Conservation (phyloP, 2,329 filamentous ascomycete genomes). For the Moelleriella libera region DNA sequence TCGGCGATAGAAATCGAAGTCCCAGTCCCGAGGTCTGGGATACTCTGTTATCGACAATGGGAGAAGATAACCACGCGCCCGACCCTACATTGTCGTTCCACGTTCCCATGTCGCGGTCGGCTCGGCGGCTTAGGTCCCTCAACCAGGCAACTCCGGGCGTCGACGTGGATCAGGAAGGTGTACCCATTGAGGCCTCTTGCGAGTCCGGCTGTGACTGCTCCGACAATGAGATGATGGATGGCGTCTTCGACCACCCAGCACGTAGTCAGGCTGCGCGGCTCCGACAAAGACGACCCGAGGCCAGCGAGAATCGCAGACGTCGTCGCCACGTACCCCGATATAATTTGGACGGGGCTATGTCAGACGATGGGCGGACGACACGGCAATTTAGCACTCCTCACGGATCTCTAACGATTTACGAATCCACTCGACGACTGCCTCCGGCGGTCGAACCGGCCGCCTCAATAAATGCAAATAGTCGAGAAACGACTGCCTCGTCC, state of each 20-base stretch:
- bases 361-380: too few species aligned
- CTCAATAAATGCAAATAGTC: too few species aligned
- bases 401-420: too few species aligned
- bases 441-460: too few species aligned
- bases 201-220: constrained; percentile 41
- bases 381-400: too few species aligned
- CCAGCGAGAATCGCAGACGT: constrained; percentile 3
- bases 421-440: too few species aligned
- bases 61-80: constrained; percentile 67
- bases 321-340: too few species aligned
- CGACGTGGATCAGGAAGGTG: constrained; percentile 21
- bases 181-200: constrained; percentile 25
- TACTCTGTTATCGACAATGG: constrained; percentile 64
- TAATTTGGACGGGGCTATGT: too few species aligned
- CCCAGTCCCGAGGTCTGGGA: constrained; percentile 73
- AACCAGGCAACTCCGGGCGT: constrained; percentile 21
- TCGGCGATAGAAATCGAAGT: constrained; percentile 75
- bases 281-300: not conserved
- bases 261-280: not conserved
- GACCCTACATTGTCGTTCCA: constrained; percentile 62
- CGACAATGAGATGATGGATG: constrained; percentile 39
- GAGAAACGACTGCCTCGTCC: too few species aligned
- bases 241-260: constrained; percentile 6
- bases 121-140: constrained; percentile 36
- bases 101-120: constrained; percentile 26